phyloP scores from a whole-genome alignment of 768 basidiomycete species.

The Pleurotus eryngii region DNA sequence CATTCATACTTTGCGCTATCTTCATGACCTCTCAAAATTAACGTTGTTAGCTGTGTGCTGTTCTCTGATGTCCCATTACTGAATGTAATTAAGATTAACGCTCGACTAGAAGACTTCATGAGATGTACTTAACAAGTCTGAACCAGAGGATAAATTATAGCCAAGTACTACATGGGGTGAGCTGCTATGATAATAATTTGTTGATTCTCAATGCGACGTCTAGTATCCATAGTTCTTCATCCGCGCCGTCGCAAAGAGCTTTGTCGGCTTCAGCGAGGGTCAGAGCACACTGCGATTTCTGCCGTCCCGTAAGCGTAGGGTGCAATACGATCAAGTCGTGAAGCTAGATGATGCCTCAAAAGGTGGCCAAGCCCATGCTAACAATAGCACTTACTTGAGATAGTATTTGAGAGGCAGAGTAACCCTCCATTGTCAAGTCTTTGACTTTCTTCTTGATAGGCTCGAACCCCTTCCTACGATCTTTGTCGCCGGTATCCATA shows the following conservation, averaged over 20 bases:
- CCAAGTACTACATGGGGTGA: background rate
- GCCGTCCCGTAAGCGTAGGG: conserved; percentile 71
- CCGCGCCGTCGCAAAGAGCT: conserved; percentile 91
- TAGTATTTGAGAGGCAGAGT: conserved; percentile 86
- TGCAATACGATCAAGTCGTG: conserved; percentile 89
- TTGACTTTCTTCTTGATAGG: conserved; percentile 70
- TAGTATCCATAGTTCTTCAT: conserved; percentile 94
- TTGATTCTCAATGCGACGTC: conserved; percentile 81
- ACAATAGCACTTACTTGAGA: conserved; percentile 62
- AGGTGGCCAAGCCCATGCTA: background rate
- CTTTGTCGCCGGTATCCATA: conserved; percentile 41
- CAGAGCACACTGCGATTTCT: conserved; percentile 79
- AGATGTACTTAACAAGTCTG: background rate
- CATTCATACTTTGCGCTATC: conserved; percentile 14
- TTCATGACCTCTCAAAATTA: background rate
- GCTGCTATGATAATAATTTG: conserved; percentile 47
- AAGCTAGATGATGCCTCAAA: conserved; percentile 46
- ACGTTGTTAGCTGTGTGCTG: conserved; percentile 3
- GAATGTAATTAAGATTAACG: background rate
- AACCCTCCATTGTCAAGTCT: conserved; percentile 80
- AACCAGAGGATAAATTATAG: background rate
- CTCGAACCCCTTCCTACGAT: conserved; percentile 45
- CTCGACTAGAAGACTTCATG: background rate
- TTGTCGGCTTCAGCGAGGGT: conserved; percentile 95
- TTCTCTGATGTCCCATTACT: conserved; percentile 3